Evolutionary conservation across 2,329 filamentous ascomycete species (phyloP), one percentile per base, ranked within the genome.

Genomic region (Zasmidium angulare): DNA sequence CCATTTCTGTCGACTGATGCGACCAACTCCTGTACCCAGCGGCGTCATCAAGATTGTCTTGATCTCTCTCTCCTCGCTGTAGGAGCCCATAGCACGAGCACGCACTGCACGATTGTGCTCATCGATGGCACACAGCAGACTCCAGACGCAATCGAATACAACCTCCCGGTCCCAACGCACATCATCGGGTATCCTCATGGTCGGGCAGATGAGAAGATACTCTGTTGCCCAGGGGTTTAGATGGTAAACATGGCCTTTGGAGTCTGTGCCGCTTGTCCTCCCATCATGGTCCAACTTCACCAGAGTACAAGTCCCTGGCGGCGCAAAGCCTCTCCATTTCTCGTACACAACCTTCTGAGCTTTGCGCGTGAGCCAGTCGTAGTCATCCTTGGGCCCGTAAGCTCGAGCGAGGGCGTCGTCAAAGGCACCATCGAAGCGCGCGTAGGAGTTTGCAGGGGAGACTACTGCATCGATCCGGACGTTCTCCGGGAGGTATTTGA

Each of bases 401-500:
- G 75, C 75, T 29, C 76, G 74, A 0, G 81, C 83, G 56, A 84
- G 80, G 22, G 82, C 82, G 62, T 82, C 78, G 68, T 84, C 81
- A 62, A 84, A 85, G 50, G 76, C 80, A 24, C 83, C 82, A 62
- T 84, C 82, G 0, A 85, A 76, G 0, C 77, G 75, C 24, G 76
- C 82, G 66, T 83, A 84, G 1, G 80, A 83, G 64, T 84, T 84
- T 46, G 82, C 81, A 0, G 82, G 82, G 0, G 82, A 84, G 21
- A 84, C 80, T 46, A 84, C 71, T 12, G 79, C 72, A 65, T 83
- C 78, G 65, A 82, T 82, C 26, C 70, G 70, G 9, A 75, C 67
- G 0, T 60, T 53, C 0, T 65, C 11, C 0, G 77, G 71, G 2
- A 84, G 66, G 1, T 69, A 65, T 10, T 73, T 69, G 3, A 84